A percentile compares a stretch with the other conserved stretches of the same genome.
Evolutionary conservation across 371 early-diverging fungal genomes (phyloP).

Genomic region (Sporodiniella umbellata): DNA sequence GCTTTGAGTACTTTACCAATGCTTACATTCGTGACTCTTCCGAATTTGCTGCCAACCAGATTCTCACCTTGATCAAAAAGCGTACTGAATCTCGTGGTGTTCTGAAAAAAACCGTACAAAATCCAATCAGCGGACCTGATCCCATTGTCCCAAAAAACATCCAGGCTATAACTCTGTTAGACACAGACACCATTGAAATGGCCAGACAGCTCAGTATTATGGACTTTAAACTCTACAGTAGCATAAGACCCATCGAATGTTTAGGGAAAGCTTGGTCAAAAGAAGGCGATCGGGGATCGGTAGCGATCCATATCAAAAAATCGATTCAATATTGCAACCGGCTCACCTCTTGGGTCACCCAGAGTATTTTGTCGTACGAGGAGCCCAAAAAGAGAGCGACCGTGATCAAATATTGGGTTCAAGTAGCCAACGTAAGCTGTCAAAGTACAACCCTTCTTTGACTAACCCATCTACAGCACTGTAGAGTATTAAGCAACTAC

Average conservation of each 20-base stretch:
- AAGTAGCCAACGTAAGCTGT: slow-evolving; percentile 70
- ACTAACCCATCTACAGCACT: too few species aligned
- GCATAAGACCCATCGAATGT: slow-evolving; percentile 81
- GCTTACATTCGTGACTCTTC: slow-evolving; percentile 70
- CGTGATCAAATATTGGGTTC: slow-evolving; percentile 78
- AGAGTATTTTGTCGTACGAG: slow-evolving; percentile 67
- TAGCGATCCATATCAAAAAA: slow-evolving; percentile 65
- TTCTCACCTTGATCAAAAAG: slow-evolving; percentile 67
- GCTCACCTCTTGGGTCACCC: slow-evolving; percentile 76
- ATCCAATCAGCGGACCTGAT: slow-evolving; percentile 56
- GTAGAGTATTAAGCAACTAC: slow-evolving; percentile 81
- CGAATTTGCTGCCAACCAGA: slow-evolving; percentile 66
- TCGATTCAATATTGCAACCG: slow-evolving; percentile 68
- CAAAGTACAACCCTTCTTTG: not conserved
- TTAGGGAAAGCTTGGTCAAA: slow-evolving; percentile 86
- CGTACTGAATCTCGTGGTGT: slow-evolving; percentile 51
- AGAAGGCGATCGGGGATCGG: slow-evolving; percentile 52
- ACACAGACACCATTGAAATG: slow-evolving; percentile 88
- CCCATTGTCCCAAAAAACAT: slow-evolving; percentile 70
- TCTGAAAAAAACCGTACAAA: slow-evolving; percentile 63
- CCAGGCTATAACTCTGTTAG: slow-evolving; percentile 63
- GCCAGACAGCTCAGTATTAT: slow-evolving; percentile 91
- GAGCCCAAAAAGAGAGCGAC: slow-evolving; percentile 73
- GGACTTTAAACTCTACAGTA: slow-evolving; percentile 73
- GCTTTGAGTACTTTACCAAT: slow-evolving; percentile 73